Evolutionary conservation across 1,284 basidiomycete species (phyloP), one percentile per base, ranked within the genome.

Genomic region (Stereum hirsutum): DNA sequence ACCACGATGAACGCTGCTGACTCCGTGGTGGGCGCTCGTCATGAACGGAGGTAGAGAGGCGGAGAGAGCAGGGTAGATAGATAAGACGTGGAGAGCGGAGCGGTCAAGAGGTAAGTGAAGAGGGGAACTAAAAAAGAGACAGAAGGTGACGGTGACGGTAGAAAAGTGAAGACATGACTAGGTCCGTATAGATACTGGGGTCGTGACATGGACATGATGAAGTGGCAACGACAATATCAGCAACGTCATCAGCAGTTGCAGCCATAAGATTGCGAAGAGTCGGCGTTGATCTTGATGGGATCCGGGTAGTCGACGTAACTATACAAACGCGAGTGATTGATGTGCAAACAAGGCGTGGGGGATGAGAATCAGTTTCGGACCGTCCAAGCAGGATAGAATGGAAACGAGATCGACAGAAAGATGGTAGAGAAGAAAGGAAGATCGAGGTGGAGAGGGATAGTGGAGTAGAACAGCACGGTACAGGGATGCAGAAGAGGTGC

Each of bases 261-360:
- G 43, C 89, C 90, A 58, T 90, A 89, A 64, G 74, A 89, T 74
- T 95, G 93, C 48, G 87, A 82, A 61, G 75, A 87, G 64, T 96
- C 92, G 48, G 87, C 81, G 65, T 97, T 91, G 63, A 99, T 92
- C 63, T 91, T 85, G 65, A 99, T 99, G 12, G 96, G 95, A 64
- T 99, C 96, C 32, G 95, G 95, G 66, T 98, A 99, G 73, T 99
- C 96, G 55, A 93, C 88, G 65, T 94, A 95, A 61, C 92, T 96
- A 60, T 11, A 35, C 43, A 41, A 43, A 40, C 35, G 37, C 8
- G 11, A 43, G 21, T 39, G 27, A 40, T 19, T 34, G 20, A 37
- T 28, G 28, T 17, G 27, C 23, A 24, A 41, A 42, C n/a, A 1
- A 44, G 42, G 28, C 11, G 26, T 17, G 12, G 31, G n/a, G n/a